Evolutionary conservation across 2,329 filamentous ascomycete genomes (phyloP).

Genomic region (Neofusicoccum umdonicola): DNA sequence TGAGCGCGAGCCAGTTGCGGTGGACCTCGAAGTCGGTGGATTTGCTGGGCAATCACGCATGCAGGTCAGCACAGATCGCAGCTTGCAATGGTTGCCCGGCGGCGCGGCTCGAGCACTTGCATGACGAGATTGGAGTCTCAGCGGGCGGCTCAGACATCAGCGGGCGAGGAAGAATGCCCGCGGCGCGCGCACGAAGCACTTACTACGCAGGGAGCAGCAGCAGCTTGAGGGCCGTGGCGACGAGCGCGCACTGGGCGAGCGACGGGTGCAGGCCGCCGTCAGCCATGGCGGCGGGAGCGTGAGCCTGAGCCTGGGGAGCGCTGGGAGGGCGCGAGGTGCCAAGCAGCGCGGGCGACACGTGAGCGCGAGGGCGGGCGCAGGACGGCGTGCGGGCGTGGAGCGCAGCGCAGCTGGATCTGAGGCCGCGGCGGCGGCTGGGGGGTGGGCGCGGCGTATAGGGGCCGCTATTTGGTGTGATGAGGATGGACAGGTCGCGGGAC

Average conservation of each 20-base stretch:
- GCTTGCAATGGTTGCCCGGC: not conserved
- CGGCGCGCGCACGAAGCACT: constrained; percentile 37
- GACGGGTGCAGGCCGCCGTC: constrained; percentile 64
- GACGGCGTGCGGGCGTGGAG: not conserved
- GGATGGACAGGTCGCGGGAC: not conserved
- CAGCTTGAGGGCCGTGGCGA: constrained; percentile 85
- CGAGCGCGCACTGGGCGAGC: constrained; percentile 81
- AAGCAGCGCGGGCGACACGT: not conserved
- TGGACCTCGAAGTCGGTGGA: constrained; percentile 99
- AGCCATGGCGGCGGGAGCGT: not conserved
- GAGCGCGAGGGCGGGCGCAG: not conserved
- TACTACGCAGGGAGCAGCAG: constrained; percentile 94
- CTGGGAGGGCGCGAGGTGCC: not conserved
- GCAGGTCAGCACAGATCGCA: not conserved
- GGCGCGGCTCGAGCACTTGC: constrained; percentile 5
- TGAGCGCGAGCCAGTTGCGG: constrained; percentile 97
- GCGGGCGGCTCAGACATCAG: not conserved
- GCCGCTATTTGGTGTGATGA: constrained; percentile 10
- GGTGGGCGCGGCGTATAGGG: not conserved
- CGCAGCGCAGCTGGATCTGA: not conserved
- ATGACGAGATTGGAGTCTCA: constrained; percentile 7
- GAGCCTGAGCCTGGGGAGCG: too few relatives aligned
- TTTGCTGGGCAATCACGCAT: constrained; percentile 60
- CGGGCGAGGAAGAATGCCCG: not conserved
- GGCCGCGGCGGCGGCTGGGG: not conserved